Evolutionary conservation across 1,284 basidiomycete species (phyloP).

Genomic region (Pascua sp.): DNA sequence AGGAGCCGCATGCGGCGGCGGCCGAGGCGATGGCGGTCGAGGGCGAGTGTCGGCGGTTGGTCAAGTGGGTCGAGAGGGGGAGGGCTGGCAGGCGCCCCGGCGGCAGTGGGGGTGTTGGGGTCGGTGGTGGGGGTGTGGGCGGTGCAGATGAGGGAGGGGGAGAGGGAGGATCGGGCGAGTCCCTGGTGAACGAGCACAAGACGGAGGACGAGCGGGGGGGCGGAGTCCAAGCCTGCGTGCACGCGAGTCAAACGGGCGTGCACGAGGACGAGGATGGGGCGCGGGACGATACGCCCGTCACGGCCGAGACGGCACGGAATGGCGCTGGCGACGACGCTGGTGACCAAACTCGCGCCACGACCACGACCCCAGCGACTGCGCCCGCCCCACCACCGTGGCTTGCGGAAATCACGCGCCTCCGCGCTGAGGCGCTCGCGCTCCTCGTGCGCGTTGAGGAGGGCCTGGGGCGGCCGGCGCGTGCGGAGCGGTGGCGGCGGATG

Average conservation of each 20-base stretch:
- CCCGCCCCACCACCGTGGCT: conserved; percentile 7
- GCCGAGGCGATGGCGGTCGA: conserved; percentile 25
- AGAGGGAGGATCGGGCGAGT: no score
- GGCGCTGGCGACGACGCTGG: neutral
- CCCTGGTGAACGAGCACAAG: no score
- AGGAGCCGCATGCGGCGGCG: conserved; percentile 22
- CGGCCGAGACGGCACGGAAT: neutral
- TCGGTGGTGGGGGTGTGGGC: neutral
- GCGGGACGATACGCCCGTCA: neutral
- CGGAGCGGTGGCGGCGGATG: conserved; percentile 15
- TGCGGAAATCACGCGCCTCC: conserved; percentile 8
- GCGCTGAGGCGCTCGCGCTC: conserved; percentile 18
- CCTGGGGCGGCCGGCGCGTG: conserved; percentile 24
- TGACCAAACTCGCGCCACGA: neutral
- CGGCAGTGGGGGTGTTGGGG: neutral
- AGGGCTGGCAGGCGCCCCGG: neutral
- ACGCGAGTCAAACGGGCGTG: no score
- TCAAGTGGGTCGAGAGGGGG: conserved; percentile 11
- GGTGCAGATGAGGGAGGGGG: neutral
- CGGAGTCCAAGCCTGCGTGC: no score
- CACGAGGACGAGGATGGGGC: no score
- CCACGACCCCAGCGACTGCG: neutral
- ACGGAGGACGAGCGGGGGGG: no score
- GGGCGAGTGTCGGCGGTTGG: conserved; percentile 17
- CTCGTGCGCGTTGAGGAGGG: conserved; percentile 28